Conservation (phyloP, 805 yeast genomes). For the Myxozyma neotropica region DNA sequence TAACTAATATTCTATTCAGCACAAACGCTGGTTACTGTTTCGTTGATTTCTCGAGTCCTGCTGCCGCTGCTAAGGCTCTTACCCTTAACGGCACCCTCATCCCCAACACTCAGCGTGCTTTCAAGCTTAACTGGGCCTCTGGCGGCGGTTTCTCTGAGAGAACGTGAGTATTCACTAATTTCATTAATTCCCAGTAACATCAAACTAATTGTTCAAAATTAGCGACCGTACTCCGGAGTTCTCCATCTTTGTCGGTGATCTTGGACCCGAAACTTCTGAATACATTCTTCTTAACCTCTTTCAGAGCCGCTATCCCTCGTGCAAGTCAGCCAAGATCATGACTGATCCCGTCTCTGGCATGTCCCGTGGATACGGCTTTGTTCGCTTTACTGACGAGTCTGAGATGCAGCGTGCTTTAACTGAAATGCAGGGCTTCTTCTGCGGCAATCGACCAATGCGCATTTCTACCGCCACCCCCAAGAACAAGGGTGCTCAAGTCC, state of each 20-base stretch:
- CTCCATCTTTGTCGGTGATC: conserved; percentile 85
- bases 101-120: conserved; percentile 59
- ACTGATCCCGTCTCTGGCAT: conserved; percentile 67
- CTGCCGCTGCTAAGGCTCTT: conserved; percentile 63
- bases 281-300: conserved; percentile 64
- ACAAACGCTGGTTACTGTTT: conserved; percentile 78
- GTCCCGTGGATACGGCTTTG: conserved; percentile 87
- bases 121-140: conserved; percentile 82
- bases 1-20: conserved; percentile 7
- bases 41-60: conserved; percentile 65
- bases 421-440: conserved; percentile 78
- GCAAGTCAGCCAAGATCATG: conserved; percentile 77
- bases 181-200: not conserved
- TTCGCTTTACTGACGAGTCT: conserved; percentile 65
- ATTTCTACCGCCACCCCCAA: conserved; percentile 70
- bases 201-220: not conserved
- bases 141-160: conserved; percentile 48
- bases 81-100: conserved; percentile 67
- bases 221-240: conserved; percentile 49
- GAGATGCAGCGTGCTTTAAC: conserved; percentile 72
- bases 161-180: conserved; percentile 3
- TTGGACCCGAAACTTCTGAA: conserved; percentile 74
- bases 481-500: conserved; percentile 42
- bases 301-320: conserved; percentile 68
- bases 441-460: conserved; percentile 75